Percentiles rank a stretch among this genome's conserved stretches.
phyloP scores from a whole-genome alignment of 208 protist species.

The Trypanosoma rangeli region DNA sequence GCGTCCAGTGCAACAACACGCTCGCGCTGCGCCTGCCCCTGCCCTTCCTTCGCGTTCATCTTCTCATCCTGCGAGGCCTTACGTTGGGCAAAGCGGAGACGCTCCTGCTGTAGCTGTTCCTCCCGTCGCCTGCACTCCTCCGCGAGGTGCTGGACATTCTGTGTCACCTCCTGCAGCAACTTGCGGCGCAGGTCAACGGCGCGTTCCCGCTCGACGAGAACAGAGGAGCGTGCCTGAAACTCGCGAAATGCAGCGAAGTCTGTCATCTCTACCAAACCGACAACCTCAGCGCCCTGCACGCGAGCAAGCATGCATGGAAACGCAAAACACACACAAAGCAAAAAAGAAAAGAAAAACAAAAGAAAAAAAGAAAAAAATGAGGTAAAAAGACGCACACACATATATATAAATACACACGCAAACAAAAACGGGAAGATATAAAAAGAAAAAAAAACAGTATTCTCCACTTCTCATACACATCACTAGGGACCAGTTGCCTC shows the following conservation, averaged over 20 bases:
- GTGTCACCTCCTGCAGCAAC: conserved; percentile 60
- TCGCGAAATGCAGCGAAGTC: conserved; percentile 62
- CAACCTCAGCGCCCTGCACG: not conserved
- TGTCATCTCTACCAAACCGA: conserved; percentile 13
- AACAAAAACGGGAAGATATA: not conserved
- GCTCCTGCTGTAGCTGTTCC: conserved; percentile 58
- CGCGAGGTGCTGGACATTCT: conserved; percentile 43
- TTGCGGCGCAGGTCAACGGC: conserved; percentile 57
- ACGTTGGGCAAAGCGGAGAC: conserved; percentile 40
- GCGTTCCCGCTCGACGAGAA: conserved; percentile 68
- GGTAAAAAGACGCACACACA: conserved; percentile 13
- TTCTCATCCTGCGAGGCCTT: conserved; percentile 75
- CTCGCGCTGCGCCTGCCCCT: conserved; percentile 49
- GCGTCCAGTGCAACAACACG: conserved; percentile 44
- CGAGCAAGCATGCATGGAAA: not conserved
- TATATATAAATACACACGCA: not conserved
- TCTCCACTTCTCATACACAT: not conserved
- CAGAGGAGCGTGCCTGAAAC: conserved; percentile 60
- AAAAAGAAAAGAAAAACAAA: conserved; percentile 1
- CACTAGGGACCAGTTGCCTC: not conserved
- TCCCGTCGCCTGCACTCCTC: conserved; percentile 49
- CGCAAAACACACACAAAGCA: not conserved
- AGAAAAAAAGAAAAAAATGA: conserved; percentile 9
- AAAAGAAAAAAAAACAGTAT: conserved; percentile 7
- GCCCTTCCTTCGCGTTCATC: conserved; percentile 54